These are phyloP conservation scores for Quercus phellos DNA, from an alignment of 331 rosid species.

Conservation along the genomic window DNA sequence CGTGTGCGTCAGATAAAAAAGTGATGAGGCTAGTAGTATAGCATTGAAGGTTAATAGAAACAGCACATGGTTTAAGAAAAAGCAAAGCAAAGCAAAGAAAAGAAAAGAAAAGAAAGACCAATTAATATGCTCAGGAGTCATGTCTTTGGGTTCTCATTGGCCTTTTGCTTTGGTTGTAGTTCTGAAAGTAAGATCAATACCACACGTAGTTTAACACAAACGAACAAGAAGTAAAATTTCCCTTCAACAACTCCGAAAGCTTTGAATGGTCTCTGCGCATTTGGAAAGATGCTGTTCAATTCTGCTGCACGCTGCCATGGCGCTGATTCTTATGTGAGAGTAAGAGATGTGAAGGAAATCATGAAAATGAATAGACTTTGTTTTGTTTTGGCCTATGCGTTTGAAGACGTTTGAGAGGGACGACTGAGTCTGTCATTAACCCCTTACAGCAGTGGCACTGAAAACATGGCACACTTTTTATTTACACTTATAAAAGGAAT, in stretches of 20 bases:
- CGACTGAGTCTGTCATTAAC: conserved; percentile 72
- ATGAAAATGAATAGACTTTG: conserved; percentile 47
- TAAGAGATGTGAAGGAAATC: conserved; percentile 20
- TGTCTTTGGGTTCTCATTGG: conserved; percentile 30
- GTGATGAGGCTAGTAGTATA: conserved; percentile 7
- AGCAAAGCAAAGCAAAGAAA: background rate
- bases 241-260: conserved; percentile 17
- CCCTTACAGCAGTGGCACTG: conserved; percentile 73
- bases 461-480: conserved; percentile 68
- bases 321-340: conserved; percentile 78
- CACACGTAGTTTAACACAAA: conserved; percentile 1
- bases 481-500: conserved; percentile 49
- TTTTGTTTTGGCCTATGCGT: conserved; percentile 60
- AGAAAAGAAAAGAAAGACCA: conserved; percentile 7
- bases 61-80: conserved; percentile 39
- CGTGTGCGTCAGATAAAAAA: conserved; percentile 36
- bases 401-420: conserved; percentile 57
- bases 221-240: background rate
- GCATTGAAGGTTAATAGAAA: conserved; percentile 15
- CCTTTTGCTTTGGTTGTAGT: conserved; percentile 24
- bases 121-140: conserved; percentile 25
- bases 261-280: conserved; percentile 68
- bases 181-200: background rate
- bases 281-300: conserved; percentile 61
- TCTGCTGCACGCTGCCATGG: conserved; percentile 45